Percentiles rank a stretch among this genome's conserved stretches.
phyloP scores from a whole-genome alignment of 306 rosid species.

The Benincasa hispida region DNA sequence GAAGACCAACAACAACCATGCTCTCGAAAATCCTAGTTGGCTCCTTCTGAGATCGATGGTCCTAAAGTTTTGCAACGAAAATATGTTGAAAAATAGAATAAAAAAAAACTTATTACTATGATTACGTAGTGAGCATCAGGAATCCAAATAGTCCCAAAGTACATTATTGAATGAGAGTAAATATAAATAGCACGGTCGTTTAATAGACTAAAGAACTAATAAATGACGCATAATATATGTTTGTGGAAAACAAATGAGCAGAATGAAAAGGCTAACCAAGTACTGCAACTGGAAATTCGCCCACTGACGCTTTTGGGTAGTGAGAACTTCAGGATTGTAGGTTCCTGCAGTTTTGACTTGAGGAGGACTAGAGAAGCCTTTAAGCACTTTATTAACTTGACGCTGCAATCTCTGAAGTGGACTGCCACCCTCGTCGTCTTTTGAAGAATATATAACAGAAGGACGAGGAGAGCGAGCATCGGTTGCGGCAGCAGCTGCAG shows the following conservation, averaged over 20 bases:
- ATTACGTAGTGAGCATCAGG: background rate
- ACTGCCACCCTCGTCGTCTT: constrained; percentile 51
- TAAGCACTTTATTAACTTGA: constrained; percentile 54
- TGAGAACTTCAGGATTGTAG: constrained; percentile 82
- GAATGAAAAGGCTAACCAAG: constrained; percentile 28
- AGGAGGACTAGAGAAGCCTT: constrained; percentile 65
- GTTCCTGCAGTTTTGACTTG: constrained; percentile 35
- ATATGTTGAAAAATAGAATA: constrained; percentile 9
- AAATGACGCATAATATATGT: background rate
- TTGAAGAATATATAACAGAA: constrained; percentile 59
- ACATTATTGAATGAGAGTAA: background rate
- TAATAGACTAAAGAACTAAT: background rate
- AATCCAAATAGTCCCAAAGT: background rate
- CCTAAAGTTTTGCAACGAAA: constrained; percentile 45
- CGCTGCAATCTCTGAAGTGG: constrained; percentile 60
- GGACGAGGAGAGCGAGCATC: constrained; percentile 59
- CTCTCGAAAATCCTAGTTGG: constrained; percentile 85
- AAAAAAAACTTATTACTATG: background rate
- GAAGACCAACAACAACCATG: constrained; percentile 87
- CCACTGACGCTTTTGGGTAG: constrained; percentile 91
- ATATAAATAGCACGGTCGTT: background rate
- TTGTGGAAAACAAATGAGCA: background rate
- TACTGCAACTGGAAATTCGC: constrained; percentile 70
- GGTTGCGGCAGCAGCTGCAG: constrained; percentile 53
- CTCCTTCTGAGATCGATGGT: constrained; percentile 76